Percentiles rank a stretch among this genome's conserved stretches.
Evolutionary conservation across 2,329 filamentous ascomycete species (phyloP).

Genomic region (Harringtonia aguacate): DNA sequence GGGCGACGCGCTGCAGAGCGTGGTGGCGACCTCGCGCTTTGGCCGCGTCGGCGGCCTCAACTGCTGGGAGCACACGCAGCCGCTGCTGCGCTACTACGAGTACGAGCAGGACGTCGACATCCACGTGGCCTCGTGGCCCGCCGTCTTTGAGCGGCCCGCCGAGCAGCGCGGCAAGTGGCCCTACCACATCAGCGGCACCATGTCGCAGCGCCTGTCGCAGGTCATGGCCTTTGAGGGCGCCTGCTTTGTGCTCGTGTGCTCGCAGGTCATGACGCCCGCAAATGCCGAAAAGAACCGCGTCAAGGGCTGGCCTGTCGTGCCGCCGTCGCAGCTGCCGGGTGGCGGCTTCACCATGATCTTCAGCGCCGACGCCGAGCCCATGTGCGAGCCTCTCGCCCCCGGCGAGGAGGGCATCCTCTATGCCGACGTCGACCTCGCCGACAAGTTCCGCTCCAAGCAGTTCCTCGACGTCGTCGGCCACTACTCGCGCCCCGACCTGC

Average conservation of each 20-base stretch:
- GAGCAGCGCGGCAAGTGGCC: constrained; percentile 17
- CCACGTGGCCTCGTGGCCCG: constrained; percentile 38
- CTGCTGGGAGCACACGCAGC: constrained; percentile 42
- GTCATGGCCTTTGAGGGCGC: constrained; percentile 46
- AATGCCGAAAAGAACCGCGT: constrained; percentile 29
- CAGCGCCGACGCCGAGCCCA: constrained; percentile 12
- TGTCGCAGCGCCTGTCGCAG: constrained; percentile 27
- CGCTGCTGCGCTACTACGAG: constrained; percentile 36
- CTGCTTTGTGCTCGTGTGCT: constrained; percentile 43
- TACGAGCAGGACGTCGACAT: constrained; percentile 31
- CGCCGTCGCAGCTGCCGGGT: too few species aligned
- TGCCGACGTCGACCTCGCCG: constrained; percentile 23
- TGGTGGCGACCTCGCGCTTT: constrained; percentile 24
- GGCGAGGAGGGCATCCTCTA: constrained; percentile 20
- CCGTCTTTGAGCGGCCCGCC: constrained; percentile 7
- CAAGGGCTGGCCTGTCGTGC: constrained; percentile 10
- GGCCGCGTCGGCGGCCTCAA: constrained; percentile 32
- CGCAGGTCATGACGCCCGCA: constrained; percentile 33
- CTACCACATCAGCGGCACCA: constrained; percentile 22
- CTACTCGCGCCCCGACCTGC: constrained; percentile 38
- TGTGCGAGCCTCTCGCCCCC: constrained; percentile 10
- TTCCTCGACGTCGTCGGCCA: constrained; percentile 37
- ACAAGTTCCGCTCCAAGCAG: constrained; percentile 25
- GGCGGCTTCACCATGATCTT: constrained; percentile 14
- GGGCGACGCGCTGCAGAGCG: constrained; percentile 25